A percentile compares a stretch with the other conserved stretches of the same genome.
Conservation (phyloP, 1,284 basidiomycete species). For the Microbotryum intermedium region DNA sequence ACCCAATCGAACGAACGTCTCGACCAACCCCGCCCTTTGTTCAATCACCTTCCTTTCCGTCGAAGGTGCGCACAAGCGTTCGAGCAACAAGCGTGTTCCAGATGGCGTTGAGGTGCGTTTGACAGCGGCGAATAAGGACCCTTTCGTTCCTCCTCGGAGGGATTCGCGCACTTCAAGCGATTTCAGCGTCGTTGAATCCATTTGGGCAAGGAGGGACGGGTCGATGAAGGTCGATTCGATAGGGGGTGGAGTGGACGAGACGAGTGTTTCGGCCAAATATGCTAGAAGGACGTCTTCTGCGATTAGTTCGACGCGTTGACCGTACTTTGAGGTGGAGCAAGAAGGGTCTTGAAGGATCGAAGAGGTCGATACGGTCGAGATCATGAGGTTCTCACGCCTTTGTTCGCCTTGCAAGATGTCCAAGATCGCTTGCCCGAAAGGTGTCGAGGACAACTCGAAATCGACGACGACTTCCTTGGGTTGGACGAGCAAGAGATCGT, state of each 20-base stretch:
- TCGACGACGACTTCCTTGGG: conserved; percentile 76
- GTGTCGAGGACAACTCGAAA: conserved; percentile 36
- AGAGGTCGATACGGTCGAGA: conserved; percentile 34
- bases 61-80: conserved; percentile 78
- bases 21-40: conserved; percentile 67
- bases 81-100: conserved; percentile 64
- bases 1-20: conserved; percentile 57
- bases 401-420: conserved; percentile 18
- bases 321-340: conserved; percentile 1
- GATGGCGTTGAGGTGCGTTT: conserved; percentile 71
- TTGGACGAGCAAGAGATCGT: conserved; percentile 71
- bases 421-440: conserved; percentile 9
- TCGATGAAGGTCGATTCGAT: conserved; percentile 9
- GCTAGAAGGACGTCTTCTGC: conserved; percentile 26
- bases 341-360: conserved; percentile 4
- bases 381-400: conserved; percentile 48
- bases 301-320: neutral
- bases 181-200: conserved; percentile 54
- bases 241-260: conserved; percentile 15
- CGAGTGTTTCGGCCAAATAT: conserved; percentile 28
- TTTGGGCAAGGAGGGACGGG: conserved; percentile 19
- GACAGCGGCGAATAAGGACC: conserved; percentile 68
- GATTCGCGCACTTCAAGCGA: conserved; percentile 78
- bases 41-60: conserved; percentile 65
- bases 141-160: conserved; percentile 58